phyloP scores from a whole-genome alignment of 495 filamentous ascomycete species.

The Neurospora sp. region DNA sequence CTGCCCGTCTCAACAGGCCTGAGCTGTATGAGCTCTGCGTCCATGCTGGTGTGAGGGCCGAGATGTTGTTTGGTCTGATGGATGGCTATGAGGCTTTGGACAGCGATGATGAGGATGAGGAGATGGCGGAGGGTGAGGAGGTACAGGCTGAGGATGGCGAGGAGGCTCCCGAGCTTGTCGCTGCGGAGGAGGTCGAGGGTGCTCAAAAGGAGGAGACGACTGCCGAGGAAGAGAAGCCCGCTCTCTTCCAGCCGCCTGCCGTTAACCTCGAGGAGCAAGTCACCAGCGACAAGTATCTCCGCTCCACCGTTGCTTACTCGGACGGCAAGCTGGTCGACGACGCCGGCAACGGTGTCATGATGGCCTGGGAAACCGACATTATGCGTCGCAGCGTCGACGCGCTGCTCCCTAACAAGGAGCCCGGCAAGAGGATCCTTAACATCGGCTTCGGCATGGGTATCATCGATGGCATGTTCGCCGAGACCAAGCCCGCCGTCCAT shows the following conservation, averaged over 20 bases:
- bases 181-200: slow-evolving; percentile 9
- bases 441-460: slow-evolving; percentile 97
- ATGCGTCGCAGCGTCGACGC: slow-evolving; percentile 66
- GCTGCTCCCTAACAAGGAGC: slow-evolving; percentile 24
- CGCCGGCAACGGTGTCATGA: slow-evolving; percentile 84
- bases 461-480: slow-evolving; percentile 73
- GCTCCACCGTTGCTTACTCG: slow-evolving; percentile 65
- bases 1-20: slow-evolving; percentile 55
- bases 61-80: slow-evolving; percentile 67
- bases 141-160: slow-evolving; percentile 33
- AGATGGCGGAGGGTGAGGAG: slow-evolving; percentile 33
- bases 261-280: slow-evolving; percentile 31
- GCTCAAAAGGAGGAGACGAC: slow-evolving; percentile 9
- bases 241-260: slow-evolving; percentile 26
- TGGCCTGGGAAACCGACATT: slow-evolving; percentile 89
- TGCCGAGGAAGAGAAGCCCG: slow-evolving; percentile 7
- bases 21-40: slow-evolving; percentile 78
- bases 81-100: slow-evolving; percentile 68
- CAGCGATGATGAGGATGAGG: slow-evolving; percentile 52
- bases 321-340: slow-evolving; percentile 67
- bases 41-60: slow-evolving; percentile 84
- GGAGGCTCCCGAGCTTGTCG: slow-evolving; percentile 23
- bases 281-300: slow-evolving; percentile 62
- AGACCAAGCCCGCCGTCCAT: slow-evolving; percentile 52
- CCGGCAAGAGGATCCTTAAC: slow-evolving; percentile 68